Evolutionary conservation across 2,329 filamentous ascomycete species (phyloP), one percentile per base, ranked within the genome.

Genomic region (Malbranchea cinnamomea): DNA sequence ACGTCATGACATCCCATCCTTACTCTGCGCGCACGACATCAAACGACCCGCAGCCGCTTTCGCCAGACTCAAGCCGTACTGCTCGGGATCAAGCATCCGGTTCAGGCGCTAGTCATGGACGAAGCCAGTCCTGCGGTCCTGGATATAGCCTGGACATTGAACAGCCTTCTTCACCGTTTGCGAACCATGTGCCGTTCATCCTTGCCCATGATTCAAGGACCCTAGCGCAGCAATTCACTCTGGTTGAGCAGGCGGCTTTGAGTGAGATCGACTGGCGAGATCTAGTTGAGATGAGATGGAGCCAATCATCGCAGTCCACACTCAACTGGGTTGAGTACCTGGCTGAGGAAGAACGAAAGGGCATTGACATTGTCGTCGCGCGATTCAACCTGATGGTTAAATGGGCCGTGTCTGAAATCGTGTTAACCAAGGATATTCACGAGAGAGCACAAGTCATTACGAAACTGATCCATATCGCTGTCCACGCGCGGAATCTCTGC

Each of bases 181-280:
- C 11, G 11, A 24, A 22, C 15, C 72, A 77, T 46, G 51, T 74
- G 13, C 71, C 72, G 1, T 77, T 76, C 42, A 54, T 76, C 16
- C 56, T 77, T n/a, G 67, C 68, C 1, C 73, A 68, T 34, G 68
- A 72, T 41, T 71, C 71, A 2, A 62, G 69, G 34, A 46, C 64
- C 4, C 57, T 77, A 30, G 71, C 72, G 2, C 64, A 75, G 43
- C 72, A 77, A 43, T 61, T 77, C 35, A 76, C 71, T 2, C 55
- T 77, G 36, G 63, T 77, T 24, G 72, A 77, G 43, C 72, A 74
- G 48, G 71, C 73, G 30, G 72, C 71, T 1, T 49, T 77, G 15
- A 70, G 71, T 36, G 72, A 76, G 41, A 65, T 77, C 32, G 71
- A 76, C 42, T 77, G 72, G 72, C 68, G 67, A 41, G 72, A 76